Percentiles rank a stretch among this genome's conserved stretches.
These are phyloP conservation scores for Clitopilus passeckerianus DNA, from an alignment of 768 basidiomycete species.

Conservation along the genomic window DNA sequence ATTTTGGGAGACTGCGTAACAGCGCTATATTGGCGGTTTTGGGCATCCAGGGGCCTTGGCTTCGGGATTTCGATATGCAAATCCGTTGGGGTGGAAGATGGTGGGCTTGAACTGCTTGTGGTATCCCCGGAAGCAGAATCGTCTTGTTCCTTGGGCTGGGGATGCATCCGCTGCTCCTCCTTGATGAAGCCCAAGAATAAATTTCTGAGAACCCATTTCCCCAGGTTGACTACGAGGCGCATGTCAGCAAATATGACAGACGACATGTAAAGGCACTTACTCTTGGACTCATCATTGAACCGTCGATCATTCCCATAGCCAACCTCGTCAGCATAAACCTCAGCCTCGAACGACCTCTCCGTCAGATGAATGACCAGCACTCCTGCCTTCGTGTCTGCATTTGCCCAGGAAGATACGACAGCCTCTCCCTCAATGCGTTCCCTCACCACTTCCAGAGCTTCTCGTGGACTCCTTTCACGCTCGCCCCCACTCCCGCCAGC, in stretches of 20 bases:
- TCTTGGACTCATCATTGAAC: constrained; percentile 73
- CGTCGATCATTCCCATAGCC: constrained; percentile 58
- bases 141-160: background rate
- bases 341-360: constrained; percentile 89
- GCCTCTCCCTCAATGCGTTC: constrained; percentile 96
- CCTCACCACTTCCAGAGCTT: constrained; percentile 81
- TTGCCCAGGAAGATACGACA: constrained; percentile 79
- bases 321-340: constrained; percentile 91
- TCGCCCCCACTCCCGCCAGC: constrained; percentile 32
- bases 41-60: constrained; percentile 20
- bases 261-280: constrained; percentile 40
- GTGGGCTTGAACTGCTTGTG: background rate
- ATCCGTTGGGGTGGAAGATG: background rate
- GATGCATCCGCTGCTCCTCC: constrained; percentile 49
- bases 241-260: background rate
- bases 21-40: constrained; percentile 25
- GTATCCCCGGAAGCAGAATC: background rate
- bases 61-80: constrained; percentile 3
- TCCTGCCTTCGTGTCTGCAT: constrained; percentile 86
- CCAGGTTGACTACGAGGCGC: constrained; percentile 70
- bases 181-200: constrained; percentile 75
- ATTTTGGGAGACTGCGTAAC: constrained; percentile 63
- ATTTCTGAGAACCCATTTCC: constrained; percentile 87
- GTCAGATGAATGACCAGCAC: constrained; percentile 83
- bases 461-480: constrained; percentile 63